Evolutionary conservation across 495 filamentous ascomycete genomes (phyloP).

Genomic region (Penicillium fimorum): DNA sequence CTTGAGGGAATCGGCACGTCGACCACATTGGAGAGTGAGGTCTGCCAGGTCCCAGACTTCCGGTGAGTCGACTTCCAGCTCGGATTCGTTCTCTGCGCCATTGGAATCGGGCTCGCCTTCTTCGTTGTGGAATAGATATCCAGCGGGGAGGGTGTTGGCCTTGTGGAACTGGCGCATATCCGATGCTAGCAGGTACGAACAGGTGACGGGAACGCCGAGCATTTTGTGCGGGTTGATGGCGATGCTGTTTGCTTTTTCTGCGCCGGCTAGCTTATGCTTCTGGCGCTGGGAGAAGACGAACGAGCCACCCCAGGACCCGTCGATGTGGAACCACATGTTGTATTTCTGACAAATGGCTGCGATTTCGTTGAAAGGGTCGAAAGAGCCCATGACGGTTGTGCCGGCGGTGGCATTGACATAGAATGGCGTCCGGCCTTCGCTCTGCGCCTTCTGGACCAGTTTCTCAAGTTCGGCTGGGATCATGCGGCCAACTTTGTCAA

Average conservation of each 20-base stretch:
- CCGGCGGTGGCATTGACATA: slow-evolving; percentile 96
- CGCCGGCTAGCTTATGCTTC: slow-evolving; percentile 62
- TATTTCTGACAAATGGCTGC: slow-evolving; percentile 67
- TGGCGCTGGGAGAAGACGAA: slow-evolving; percentile 72
- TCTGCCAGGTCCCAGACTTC: slow-evolving; percentile 92
- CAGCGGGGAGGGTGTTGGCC: slow-evolving; percentile 82
- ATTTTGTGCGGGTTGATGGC: slow-evolving; percentile 96
- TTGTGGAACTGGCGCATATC: slow-evolving; percentile 73
- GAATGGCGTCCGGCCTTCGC: slow-evolving; percentile 73
- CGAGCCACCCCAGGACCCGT: slow-evolving; percentile 86
- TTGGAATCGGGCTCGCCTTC: slow-evolving; percentile 25
- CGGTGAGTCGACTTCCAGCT: slow-evolving; percentile 35
- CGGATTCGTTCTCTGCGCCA: slow-evolving; percentile 22
- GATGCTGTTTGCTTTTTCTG: slow-evolving; percentile 72
- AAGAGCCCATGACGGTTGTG: slow-evolving; percentile 89
- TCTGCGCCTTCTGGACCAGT: slow-evolving; percentile 55
- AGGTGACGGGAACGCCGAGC: slow-evolving; percentile 87
- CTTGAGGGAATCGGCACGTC: slow-evolving; percentile 82
- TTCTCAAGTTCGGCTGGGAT: slow-evolving; percentile 60
- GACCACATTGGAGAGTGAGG: slow-evolving; percentile 87
- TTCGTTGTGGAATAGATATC: slow-evolving; percentile 77
- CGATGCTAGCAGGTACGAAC: slow-evolving; percentile 78
- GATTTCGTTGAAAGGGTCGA: slow-evolving; percentile 75
- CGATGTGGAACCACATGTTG: slow-evolving; percentile 86
- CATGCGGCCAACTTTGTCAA: slow-evolving; percentile 73